Evolutionary conservation across 148 eudicot species (phyloP).

Genomic region (Silene uniflora): DNA sequence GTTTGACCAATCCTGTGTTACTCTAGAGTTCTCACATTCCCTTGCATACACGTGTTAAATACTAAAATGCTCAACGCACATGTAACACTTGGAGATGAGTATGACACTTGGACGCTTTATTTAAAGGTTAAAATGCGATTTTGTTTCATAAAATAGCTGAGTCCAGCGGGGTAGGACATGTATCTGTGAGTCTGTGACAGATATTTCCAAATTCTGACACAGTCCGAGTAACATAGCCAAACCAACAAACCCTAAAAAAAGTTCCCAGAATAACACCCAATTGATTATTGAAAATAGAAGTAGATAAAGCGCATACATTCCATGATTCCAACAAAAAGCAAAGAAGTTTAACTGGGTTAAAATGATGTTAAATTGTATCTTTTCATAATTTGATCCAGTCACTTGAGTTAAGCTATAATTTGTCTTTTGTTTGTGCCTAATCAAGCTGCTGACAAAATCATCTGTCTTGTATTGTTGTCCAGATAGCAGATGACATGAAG

Average conservation of each 20-base stretch:
- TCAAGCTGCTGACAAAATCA: slow-evolving; percentile 5
- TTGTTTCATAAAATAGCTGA: too few species aligned
- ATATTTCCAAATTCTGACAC: too few species aligned
- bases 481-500: slow-evolving; percentile 97
- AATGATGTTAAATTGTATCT: not conserved
- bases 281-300: too few species aligned
- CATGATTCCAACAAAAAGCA: too few species aligned
- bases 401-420: not conserved
- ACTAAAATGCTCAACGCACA: not conserved
- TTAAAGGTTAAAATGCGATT: too few species aligned
- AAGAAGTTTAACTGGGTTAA: not conserved
- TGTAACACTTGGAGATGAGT: not conserved
- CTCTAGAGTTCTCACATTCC: not conserved
- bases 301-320: too few species aligned
- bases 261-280: too few species aligned
- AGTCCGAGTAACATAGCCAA: too few species aligned
- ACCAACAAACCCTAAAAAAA: too few species aligned
- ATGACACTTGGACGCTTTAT: too few species aligned
- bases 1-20: not conserved
- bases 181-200: too few species aligned
- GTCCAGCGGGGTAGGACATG: too few species aligned
- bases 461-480: slow-evolving; percentile 16
- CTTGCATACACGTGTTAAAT: not conserved
- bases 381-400: not conserved
- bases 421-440: not conserved